Conservation (phyloP, 352 stramenopile genomes). For the Pythium scleroteichum region DNA sequence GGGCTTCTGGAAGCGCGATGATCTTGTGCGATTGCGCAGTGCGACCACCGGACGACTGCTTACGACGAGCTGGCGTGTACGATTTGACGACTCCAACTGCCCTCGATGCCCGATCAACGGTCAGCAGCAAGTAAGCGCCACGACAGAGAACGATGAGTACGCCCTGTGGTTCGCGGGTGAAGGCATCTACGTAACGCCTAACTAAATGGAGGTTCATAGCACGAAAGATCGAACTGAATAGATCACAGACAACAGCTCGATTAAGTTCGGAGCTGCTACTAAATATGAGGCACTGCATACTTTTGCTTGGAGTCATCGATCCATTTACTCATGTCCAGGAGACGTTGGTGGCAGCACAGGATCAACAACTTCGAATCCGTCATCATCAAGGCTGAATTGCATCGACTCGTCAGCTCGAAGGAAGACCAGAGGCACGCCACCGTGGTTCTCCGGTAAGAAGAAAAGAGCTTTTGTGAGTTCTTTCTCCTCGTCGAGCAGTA, state of each 20-base stretch:
- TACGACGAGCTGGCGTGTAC: conserved; percentile 41
- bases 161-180: conserved; percentile 81
- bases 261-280: neutral
- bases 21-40: conserved; percentile 71
- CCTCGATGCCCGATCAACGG: conserved; percentile 82
- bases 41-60: conserved; percentile 53
- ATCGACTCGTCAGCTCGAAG: conserved; percentile 68
- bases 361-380: conserved; percentile 80
- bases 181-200: conserved; percentile 70
- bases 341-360: conserved; percentile 1
- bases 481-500: conserved; percentile 50
- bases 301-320: neutral
- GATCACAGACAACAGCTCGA: neutral
- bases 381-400: conserved; percentile 77
- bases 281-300: conserved; percentile 14
- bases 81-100: conserved; percentile 83
- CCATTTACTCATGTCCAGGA: neutral
- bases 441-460: conserved; percentile 70
- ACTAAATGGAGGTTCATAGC: neutral
- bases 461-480: conserved; percentile 60
- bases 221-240: neutral
- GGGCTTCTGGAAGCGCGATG: conserved; percentile 72
- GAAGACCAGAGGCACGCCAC: conserved; percentile 68
- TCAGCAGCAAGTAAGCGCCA: conserved; percentile 81
- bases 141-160: conserved; percentile 41